phyloP scores from a whole-genome alignment of 2,329 filamentous ascomycete species.

The Metarhizium rileyi region DNA sequence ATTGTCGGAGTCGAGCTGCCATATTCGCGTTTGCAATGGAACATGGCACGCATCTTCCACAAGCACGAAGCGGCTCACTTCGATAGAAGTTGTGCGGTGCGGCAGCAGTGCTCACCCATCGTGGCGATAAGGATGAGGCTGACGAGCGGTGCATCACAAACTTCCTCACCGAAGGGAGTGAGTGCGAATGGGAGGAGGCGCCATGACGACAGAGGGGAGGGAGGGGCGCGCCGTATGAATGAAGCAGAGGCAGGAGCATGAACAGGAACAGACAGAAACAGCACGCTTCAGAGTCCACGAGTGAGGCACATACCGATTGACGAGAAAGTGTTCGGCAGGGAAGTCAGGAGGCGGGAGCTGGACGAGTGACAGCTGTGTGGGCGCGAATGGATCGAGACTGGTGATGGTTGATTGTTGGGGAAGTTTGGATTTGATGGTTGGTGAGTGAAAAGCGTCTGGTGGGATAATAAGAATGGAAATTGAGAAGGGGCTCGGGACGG shows the following conservation, averaged over 20 bases:
- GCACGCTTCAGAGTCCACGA: slow-evolving; percentile 6
- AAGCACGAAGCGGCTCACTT: background rate
- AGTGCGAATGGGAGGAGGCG: slow-evolving; percentile 1
- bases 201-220: slow-evolving; percentile 32
- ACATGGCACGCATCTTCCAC: background rate
- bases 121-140: background rate
- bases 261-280: slow-evolving; percentile 8
- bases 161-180: background rate
- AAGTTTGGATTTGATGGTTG: slow-evolving; percentile 19
- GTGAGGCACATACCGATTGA: slow-evolving; percentile 8
- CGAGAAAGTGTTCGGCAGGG: background rate
- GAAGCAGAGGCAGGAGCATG: no score
- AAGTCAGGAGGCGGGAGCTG: slow-evolving; percentile 2
- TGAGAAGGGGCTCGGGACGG: slow-evolving; percentile 20
- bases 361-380: slow-evolving; percentile 12
- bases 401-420: slow-evolving; percentile 15
- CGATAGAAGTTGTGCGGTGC: background rate
- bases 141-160: background rate
- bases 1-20: background rate
- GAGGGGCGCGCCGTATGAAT: slow-evolving; percentile 14
- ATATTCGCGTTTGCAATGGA: slow-evolving; percentile 2
- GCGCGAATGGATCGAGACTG: slow-evolving; percentile 8
- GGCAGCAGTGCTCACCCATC: background rate
- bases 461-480: slow-evolving; percentile 22
- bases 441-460: slow-evolving; percentile 21